Evolutionary conservation across 2,329 filamentous ascomycete species (phyloP), one percentile per base, ranked within the genome.

Genomic region (Plenodomus tracheiphilus): DNA sequence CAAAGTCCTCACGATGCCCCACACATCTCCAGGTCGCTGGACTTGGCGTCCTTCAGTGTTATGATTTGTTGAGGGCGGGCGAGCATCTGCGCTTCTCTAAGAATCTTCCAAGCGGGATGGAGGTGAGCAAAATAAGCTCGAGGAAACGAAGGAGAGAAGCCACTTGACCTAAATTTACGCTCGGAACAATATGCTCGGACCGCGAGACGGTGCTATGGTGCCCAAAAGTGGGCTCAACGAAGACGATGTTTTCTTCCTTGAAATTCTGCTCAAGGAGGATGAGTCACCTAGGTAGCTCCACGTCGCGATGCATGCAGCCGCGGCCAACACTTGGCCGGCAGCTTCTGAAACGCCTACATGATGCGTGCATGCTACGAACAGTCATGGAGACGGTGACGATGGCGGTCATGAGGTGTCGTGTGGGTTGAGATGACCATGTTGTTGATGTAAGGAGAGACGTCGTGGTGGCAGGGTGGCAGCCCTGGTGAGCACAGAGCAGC

Each of bases 201-300:
- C 13, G 35, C 18, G 16, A 28, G 46, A 48, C 35, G 38, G 22
- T 51, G 41, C 41, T 25, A 50, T 48, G 52, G 51, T 39, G 43
- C 34, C 38, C 48, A 53, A 40, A 41, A 47, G 25, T 37, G 35
- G 18, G 21, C 16, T 41, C 25, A 18, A 18, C 21, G 43, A 41
- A 25, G 28, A 30, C 34, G 43, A 32, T 34, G 28, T 43, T 54
- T 53, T 45, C 39, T 37, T 20, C 39, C 42, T 21, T 20, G 34
- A 41, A 41, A 37, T 47, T 25, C 37, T 56, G 51, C 42, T 59
- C 52, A 47, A 47, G 45, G 41, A 53, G 52, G 52, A 54, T 71
- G 68, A 71, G 58, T 71, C 68, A 70, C 56, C 53, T 46, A 47
- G n/a, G n/a, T n/a, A n/a, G 51, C 36, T 61, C 54, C 66, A 71